Percentiles rank a stretch among this genome's conserved stretches.
Evolutionary conservation across 345 rosid species (phyloP).

Genomic region (Eucalyptus shirleyi): DNA sequence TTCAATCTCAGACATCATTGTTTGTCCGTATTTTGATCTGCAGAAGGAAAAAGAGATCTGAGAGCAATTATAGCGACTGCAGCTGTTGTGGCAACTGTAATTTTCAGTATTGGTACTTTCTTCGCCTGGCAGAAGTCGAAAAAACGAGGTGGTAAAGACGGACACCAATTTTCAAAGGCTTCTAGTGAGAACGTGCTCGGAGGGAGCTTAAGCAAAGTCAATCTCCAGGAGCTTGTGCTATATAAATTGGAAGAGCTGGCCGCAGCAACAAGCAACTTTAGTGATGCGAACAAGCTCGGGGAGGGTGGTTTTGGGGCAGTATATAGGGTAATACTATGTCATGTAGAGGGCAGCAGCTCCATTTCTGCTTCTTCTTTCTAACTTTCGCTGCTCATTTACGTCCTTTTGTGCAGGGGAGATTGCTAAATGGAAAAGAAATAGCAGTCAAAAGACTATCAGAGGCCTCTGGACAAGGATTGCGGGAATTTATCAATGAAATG

Average conservation of each 20-base stretch:
- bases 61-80: background rate
- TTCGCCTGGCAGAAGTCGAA: background rate
- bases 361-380: background rate
- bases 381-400: background rate
- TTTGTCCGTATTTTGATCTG: background rate
- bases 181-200: background rate
- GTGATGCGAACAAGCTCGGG: conserved; percentile 13
- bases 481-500: conserved; percentile 30
- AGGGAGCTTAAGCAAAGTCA: background rate
- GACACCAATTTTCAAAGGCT: background rate
- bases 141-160: background rate
- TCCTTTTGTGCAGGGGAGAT: background rate
- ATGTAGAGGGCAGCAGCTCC: background rate
- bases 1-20: background rate
- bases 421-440: conserved; percentile 11
- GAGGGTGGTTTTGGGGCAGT: conserved; percentile 9
- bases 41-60: background rate
- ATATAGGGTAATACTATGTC: conserved; percentile 1
- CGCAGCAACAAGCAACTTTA: conserved; percentile 17
- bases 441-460: conserved; percentile 23
- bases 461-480: conserved; percentile 8
- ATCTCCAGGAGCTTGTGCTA: conserved; percentile 7
- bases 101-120: background rate
- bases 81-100: background rate
- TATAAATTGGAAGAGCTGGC: conserved; percentile 22